Base-by-base conservation (phyloP, 2,329 filamentous ascomycete species). In the Epichloe uncinata region DNA sequence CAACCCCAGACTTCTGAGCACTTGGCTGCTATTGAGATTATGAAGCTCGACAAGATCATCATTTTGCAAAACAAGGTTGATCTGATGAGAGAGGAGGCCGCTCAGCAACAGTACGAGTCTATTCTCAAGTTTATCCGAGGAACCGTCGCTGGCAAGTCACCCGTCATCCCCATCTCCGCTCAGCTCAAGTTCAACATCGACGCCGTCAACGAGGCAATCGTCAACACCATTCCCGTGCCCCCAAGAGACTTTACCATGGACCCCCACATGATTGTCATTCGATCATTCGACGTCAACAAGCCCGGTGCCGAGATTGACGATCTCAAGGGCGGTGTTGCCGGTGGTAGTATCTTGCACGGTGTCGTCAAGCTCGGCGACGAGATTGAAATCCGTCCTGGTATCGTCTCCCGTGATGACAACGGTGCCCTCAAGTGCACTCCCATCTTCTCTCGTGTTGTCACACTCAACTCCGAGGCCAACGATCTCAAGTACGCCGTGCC, bases 181-280 rank as follows among this genome's bases (percentile, higher is more conserved):
- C 93, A 98, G 77, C 78, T 98, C 63, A 97, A 97, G 77, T 94
- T 96, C 82, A 98, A 98, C 76, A 95, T 98, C 65, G 93, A 98
- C 67, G 90, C 91, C 58, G 87, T 97, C 71, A 94, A 94, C 73
- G 91, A 98, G 71, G 84, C 89, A 61, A 87, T 98, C 57, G 87
- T 96, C 68, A 89, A 87, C 65, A 94, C 87, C 62, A 96, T 98
- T 60, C 93, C 93, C 26, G 84, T 97, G 9, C 93, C 93, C 15
- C 73, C 85, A 53, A 81, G 93, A 69, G 90, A 97, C 69, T 97
- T 98, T 74, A 82, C 82, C 58, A 81, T 85, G 61, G 87, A 91
- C 57, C 93, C 93, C 42, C 90, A 95, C 72, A 96, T 98, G 88
- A 98, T 98, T 63, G 84, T 98, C 65, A 98, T 98, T 68, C 88